These are phyloP conservation scores for Scheffersomyces segobiensis DNA, from an alignment of 1,139 yeast genomes.

Conservation along the genomic window DNA sequence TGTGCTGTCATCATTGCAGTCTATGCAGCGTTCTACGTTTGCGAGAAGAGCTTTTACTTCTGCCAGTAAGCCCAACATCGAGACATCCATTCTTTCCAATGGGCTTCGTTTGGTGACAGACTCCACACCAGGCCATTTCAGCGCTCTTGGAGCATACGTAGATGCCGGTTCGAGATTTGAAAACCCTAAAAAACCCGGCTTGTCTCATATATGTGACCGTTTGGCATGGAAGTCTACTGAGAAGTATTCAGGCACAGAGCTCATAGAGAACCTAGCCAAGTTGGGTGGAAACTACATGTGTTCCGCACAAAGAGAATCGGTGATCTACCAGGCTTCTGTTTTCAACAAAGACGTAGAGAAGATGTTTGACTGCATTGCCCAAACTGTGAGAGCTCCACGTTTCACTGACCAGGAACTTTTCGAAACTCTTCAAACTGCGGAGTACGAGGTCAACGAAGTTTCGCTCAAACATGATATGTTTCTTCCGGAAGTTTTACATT, in stretches of 20 bases:
- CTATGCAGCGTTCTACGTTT: neutral
- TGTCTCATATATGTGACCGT: constrained; percentile 82
- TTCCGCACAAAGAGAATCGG: constrained; percentile 86
- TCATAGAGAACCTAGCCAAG: constrained; percentile 74
- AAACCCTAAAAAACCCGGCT: constrained; percentile 54
- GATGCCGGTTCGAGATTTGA: constrained; percentile 92
- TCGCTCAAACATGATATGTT: constrained; percentile 83
- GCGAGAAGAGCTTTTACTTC: neutral
- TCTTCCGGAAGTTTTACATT: constrained; percentile 84
- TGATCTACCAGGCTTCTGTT: constrained; percentile 92
- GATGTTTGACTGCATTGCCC: constrained; percentile 79
- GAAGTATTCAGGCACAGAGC: constrained; percentile 59
- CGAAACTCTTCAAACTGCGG: constrained; percentile 74
- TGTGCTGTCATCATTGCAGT: constrained; percentile 1
- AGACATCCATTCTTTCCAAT: constrained; percentile 61
- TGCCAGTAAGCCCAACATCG: constrained; percentile 25
- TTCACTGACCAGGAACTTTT: constrained; percentile 68
- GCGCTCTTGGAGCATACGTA: constrained; percentile 86
- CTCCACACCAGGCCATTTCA: constrained; percentile 85
- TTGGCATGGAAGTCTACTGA: constrained; percentile 84
- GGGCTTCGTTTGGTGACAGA: constrained; percentile 86
- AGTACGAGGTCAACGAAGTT: constrained; percentile 80
- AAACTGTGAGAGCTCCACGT: constrained; percentile 72
- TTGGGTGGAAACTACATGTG: constrained; percentile 96
- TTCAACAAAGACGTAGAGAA: constrained; percentile 82